Evolutionary conservation across 768 basidiomycete genomes (phyloP).

Genomic region (Suillus weaverae): DNA sequence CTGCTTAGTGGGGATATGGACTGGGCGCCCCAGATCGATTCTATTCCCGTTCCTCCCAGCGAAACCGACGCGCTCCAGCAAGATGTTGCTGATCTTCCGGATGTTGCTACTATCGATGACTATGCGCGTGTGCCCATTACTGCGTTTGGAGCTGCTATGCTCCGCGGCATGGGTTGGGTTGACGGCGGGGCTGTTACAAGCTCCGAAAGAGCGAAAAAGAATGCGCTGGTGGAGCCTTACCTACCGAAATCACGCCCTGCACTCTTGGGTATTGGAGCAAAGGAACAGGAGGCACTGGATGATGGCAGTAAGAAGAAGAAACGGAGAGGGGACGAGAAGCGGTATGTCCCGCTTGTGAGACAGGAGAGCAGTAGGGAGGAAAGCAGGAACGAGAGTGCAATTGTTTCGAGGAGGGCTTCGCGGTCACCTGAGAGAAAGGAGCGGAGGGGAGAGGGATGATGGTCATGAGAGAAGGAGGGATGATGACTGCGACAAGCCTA

Average conservation of each 20-base stretch:
- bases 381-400: constrained; percentile 39
- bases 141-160: constrained; percentile 89
- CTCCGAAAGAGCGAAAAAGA: constrained; percentile 22
- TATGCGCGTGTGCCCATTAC: constrained; percentile 90
- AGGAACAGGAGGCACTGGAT: no score
- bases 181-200: constrained; percentile 72
- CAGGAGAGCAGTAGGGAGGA: constrained; percentile 48
- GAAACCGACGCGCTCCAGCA: constrained; percentile 85
- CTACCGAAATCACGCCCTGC: constrained; percentile 57
- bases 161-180: constrained; percentile 97
- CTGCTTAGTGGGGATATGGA: constrained; percentile 57
- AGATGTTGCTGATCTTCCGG: constrained; percentile 81
- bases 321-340: no score
- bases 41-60: constrained; percentile 61
- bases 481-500: constrained; percentile 9
- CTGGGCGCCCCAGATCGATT: constrained; percentile 45
- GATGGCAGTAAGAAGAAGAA: constrained; percentile 33
- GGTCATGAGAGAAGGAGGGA: constrained; percentile 18
- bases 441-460: constrained; percentile 15
- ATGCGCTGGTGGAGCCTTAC: constrained; percentile 73
- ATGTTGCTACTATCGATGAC: constrained; percentile 74
- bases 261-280: no score
- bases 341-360: constrained; percentile 81
- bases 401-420: constrained; percentile 50
- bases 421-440: constrained; percentile 43